Evolutionary conservation across 768 basidiomycete genomes (phyloP), one percentile per base, ranked within the genome.

Genomic region (Panellus pusillus): DNA sequence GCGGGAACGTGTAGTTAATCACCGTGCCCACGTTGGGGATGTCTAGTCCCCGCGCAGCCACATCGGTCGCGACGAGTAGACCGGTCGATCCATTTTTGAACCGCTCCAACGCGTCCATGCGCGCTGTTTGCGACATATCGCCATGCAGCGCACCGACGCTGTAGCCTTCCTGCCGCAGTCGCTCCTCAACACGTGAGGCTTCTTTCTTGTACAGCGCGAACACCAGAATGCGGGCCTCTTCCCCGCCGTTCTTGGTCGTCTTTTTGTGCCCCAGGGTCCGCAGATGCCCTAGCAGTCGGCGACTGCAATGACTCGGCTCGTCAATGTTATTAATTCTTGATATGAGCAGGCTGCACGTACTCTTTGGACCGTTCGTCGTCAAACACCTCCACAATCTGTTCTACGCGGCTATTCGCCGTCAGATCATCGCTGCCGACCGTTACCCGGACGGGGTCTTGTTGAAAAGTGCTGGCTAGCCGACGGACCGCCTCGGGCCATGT

Each of bases 201-300:
- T 98, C 97, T 68, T 94, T 96, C 74, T 99, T 99, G 77, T 99
- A 99, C 36, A 98, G 77, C 14, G 91, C 96, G 67, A 99, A 99
- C 24, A 99, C 81, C 31, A 99, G 83, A 55, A 92, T 81, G 35
- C 91, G 87, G 9, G 87, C 77, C 19, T 87, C 85, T 42, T 67
- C 72, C 46, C 72, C 70, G 45, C 74, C 75, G 50, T 72, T 75
- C 41, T 67, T 76, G 50, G 78, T 76, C n/a, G 70, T 79, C 61
- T 89, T 87, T 66, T 85, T 84, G 70, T 84, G 82, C 12, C 74
- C 66, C 15, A 88, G 70, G 3, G 71, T 69, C 31, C 73, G 79
- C 31, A 93, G 76, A 41, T 79, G 77, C 19, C 76, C 72, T 24
- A 83, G 64, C 5, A 92, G 75, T 27, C 86, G 85, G 43, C 79